phyloP scores from a whole-genome alignment of 345 rosid species.

The Syzygium aromaticum region DNA sequence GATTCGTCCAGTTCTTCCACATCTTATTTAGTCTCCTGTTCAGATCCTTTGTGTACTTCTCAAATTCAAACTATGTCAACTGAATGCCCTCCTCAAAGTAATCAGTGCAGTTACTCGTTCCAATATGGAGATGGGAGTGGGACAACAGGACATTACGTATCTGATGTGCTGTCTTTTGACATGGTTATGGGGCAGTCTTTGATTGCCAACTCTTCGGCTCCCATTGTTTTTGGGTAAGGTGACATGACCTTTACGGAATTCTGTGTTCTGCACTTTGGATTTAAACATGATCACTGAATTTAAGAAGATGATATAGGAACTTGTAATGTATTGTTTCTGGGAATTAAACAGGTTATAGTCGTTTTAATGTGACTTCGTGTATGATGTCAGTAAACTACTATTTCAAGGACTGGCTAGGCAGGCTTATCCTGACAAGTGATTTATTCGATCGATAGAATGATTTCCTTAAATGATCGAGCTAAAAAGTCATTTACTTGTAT shows the following conservation, averaged over 20 bases:
- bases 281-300: neutral
- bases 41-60: conserved; percentile 29
- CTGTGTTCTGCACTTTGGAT: neutral
- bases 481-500: neutral
- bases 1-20: conserved; percentile 65
- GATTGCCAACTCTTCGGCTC: conserved; percentile 76
- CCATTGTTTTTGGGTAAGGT: conserved; percentile 75
- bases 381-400: neutral
- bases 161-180: conserved; percentile 62
- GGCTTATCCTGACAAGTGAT: neutral
- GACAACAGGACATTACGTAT: conserved; percentile 77
- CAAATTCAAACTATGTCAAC: conserved; percentile 47
- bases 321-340: neutral
- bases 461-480: neutral
- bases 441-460: neutral
- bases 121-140: conserved; percentile 96
- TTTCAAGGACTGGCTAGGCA: neutral
- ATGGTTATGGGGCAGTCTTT: conserved; percentile 58
- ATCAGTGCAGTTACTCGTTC: conserved; percentile 78
- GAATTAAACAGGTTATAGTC: neutral
- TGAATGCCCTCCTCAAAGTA: conserved; percentile 51
- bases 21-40: conserved; percentile 45
- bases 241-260: neutral
- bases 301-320: neutral
- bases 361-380: neutral